These are phyloP conservation scores for Chlorophyllum brunneum DNA, from an alignment of 768 basidiomycete genomes.

Conservation along the genomic window DNA sequence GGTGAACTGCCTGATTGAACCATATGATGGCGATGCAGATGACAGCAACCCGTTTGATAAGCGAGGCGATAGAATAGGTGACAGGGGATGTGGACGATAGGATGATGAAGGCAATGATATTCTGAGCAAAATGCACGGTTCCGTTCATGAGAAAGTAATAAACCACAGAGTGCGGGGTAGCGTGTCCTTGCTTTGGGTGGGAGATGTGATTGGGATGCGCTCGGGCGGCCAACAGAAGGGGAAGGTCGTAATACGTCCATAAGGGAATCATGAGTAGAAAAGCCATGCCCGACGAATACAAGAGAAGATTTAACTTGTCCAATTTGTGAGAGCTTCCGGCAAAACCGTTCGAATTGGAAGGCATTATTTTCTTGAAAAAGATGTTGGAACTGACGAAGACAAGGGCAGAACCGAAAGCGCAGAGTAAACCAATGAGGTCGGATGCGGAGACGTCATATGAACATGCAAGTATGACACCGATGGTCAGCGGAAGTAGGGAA, in stretches of 20 bases:
- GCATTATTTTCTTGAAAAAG: conserved; percentile 99
- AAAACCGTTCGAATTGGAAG: conserved; percentile 45
- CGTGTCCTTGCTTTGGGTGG: conserved; percentile 43
- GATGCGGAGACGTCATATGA: conserved; percentile 90
- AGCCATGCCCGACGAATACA: conserved; percentile 93
- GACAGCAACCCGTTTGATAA: conserved; percentile 96
- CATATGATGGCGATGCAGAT: conserved; percentile 97
- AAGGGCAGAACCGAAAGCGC: conserved; percentile 94
- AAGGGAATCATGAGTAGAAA: conserved; percentile 96
- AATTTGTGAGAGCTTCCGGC: conserved; percentile 63
- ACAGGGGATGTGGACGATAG: conserved; percentile 95
- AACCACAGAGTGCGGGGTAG: conserved; percentile 56
- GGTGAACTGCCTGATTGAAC: conserved; percentile 87
- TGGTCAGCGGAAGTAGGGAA: conserved; percentile 88
- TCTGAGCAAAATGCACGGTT: conserved; percentile 94
- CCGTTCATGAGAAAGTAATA: conserved; percentile 93
- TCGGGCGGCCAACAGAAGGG: conserved; percentile 50
- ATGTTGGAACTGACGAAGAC: conserved; percentile 98
- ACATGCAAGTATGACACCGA: conserved; percentile 97
- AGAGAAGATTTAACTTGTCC: conserved; percentile 94
- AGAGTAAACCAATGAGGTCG: conserved; percentile 82
- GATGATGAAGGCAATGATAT: conserved; percentile 96
- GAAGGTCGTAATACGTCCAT: conserved; percentile 88
- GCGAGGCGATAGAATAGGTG: conserved; percentile 96
- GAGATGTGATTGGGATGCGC: conserved; percentile 36